phyloP scores from a whole-genome alignment of 495 filamentous ascomycete genomes.

The Penicillium manginii region DNA sequence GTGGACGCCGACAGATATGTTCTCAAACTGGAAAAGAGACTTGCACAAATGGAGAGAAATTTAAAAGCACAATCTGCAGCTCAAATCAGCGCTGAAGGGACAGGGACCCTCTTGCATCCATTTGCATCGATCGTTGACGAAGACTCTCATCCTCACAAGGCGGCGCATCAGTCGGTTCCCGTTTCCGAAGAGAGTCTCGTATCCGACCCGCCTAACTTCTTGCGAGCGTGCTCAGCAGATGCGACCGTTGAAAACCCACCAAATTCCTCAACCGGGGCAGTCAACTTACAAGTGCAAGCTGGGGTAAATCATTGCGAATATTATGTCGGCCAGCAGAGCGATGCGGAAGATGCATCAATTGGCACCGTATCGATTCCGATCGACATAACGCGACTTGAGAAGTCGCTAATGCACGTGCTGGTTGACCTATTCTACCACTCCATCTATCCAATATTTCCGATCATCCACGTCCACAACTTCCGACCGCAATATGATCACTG shows the following conservation, averaged over 20 bases:
- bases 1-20: conserved; percentile 8
- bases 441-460: conserved; percentile 20
- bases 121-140: not conserved
- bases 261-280: not conserved
- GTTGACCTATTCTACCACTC: conserved; percentile 19
- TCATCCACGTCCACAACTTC: conserved; percentile 12
- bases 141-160: not conserved
- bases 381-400: conserved; percentile 6
- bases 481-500: conserved; percentile 15
- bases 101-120: not conserved
- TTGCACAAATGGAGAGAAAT: conserved; percentile 11
- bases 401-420: conserved; percentile 10
- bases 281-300: not conserved
- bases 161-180: not conserved
- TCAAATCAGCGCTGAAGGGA: not conserved
- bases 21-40: conserved; percentile 12
- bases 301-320: not conserved
- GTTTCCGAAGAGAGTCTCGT: conserved; percentile 3
- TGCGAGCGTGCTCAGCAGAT: conserved; percentile 3
- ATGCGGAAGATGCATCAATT: not conserved
- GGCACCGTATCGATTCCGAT: not conserved
- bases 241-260: not conserved
- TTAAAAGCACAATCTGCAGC: conserved; percentile 5
- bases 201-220: conserved; percentile 5
- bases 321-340: not conserved